phyloP scores from a whole-genome alignment of 1,284 basidiomycete genomes.

The Malassezia arunalokei region DNA sequence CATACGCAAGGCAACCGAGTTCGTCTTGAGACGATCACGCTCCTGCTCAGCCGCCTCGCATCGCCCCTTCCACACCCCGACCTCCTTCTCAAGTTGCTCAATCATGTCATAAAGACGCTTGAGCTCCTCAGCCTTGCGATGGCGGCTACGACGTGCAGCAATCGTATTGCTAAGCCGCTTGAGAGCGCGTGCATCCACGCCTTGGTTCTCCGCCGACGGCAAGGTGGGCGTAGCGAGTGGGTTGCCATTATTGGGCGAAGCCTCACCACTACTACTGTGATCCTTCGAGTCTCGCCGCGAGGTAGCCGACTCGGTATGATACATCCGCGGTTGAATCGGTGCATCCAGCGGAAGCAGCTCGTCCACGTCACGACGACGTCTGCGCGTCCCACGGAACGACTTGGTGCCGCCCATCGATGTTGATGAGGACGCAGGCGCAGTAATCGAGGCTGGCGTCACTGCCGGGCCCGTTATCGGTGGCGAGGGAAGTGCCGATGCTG shows the following conservation, averaged over 20 bases:
- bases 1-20: background rate
- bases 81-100: conserved; percentile 27
- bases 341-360: conserved; percentile 43
- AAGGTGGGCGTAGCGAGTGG: conserved; percentile 3
- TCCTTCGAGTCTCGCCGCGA: conserved; percentile 26
- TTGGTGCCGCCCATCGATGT: background rate
- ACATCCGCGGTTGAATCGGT: conserved; percentile 40
- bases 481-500: background rate
- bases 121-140: conserved; percentile 43
- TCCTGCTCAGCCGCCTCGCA: conserved; percentile 37
- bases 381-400: conserved; percentile 22
- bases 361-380: conserved; percentile 23
- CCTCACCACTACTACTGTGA: conserved; percentile 3
- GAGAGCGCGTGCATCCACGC: conserved; percentile 32
- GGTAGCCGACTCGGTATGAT: conserved; percentile 39
- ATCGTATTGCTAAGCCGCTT: conserved; percentile 46
- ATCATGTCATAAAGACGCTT: conserved; percentile 35
- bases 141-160: conserved; percentile 39
- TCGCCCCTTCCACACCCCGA: conserved; percentile 37
- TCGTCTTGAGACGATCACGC: conserved; percentile 18
- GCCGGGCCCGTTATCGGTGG: background rate
- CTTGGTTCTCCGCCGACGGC: conserved; percentile 18
- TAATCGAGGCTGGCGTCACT: background rate
- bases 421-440: background rate
- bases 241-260: background rate